A percentile compares a stretch with the other conserved stretches of the same genome.
Evolutionary conservation across 1,284 basidiomycete species (phyloP).

Genomic region (Malassezia brasiliensis): DNA sequence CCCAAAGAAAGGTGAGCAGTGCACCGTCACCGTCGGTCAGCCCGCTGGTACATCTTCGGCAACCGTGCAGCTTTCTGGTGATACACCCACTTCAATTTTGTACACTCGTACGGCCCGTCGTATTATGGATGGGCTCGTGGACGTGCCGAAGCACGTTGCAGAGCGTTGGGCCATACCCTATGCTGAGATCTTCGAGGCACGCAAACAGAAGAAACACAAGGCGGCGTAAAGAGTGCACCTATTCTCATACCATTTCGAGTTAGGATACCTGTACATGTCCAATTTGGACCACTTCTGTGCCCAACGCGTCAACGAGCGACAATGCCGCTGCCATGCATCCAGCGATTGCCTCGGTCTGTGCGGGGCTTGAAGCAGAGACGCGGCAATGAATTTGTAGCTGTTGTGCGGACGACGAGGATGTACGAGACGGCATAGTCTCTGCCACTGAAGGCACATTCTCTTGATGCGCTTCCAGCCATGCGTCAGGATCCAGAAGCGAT

Average conservation of each 20-base stretch:
- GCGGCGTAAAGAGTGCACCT: no score
- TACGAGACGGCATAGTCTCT: no score
- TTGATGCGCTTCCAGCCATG: neutral
- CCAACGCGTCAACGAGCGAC: neutral
- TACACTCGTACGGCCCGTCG: constrained; percentile 33
- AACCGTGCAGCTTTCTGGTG: constrained; percentile 19
- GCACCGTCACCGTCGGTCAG: constrained; percentile 37
- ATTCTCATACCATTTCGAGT: no score
- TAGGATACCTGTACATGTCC: neutral
- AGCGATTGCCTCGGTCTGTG: constrained; percentile 9
- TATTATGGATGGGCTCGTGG: constrained; percentile 30
- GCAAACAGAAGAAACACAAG: neutral
- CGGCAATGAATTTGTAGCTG: neutral
- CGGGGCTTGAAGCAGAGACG: neutral
- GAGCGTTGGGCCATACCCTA: neutral
- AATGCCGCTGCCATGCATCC: constrained; percentile 8
- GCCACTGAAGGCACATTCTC: neutral
- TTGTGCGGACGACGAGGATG: neutral
- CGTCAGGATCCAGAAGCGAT: constrained; percentile 8
- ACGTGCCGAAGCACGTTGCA: constrained; percentile 17
- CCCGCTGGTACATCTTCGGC: constrained; percentile 37
- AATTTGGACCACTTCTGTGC: neutral
- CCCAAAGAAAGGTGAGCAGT: neutral
- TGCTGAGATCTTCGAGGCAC: neutral
- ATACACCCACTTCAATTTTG: constrained; percentile 24